phyloP scores from a whole-genome alignment of 495 filamentous ascomycete species.

The Podospora pseudoanserina region DNA sequence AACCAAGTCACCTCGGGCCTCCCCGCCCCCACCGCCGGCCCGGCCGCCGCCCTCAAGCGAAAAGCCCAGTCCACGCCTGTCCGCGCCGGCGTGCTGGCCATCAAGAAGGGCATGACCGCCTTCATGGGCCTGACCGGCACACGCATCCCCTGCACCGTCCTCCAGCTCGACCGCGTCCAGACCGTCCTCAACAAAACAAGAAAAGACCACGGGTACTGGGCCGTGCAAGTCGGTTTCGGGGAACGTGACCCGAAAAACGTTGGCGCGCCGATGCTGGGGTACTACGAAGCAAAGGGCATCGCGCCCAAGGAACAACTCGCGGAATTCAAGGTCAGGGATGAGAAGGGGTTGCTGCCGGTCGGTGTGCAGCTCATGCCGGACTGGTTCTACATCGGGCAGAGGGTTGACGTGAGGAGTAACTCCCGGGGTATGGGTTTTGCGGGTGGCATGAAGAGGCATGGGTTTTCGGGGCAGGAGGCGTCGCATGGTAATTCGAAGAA shows the following conservation, averaged over 20 bases:
- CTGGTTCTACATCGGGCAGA: constrained; percentile 89
- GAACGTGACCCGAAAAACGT: constrained; percentile 72
- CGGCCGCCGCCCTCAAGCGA: constrained; percentile 74
- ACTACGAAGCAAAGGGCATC: constrained; percentile 72
- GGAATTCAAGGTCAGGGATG: constrained; percentile 82
- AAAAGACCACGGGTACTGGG: constrained; percentile 79
- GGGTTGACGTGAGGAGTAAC: constrained; percentile 75
- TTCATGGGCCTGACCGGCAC: constrained; percentile 75
- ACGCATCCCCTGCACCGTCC: constrained; percentile 81
- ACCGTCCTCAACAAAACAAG: constrained; percentile 81
- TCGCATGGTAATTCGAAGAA: constrained; percentile 92
- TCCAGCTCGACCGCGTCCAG: constrained; percentile 90
- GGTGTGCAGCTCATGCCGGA: constrained; percentile 71
- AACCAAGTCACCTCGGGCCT: constrained; percentile 49
- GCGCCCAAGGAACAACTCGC: constrained; percentile 75
- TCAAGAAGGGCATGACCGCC: constrained; percentile 94
- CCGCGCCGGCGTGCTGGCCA: constrained; percentile 75
- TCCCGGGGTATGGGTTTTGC: constrained; percentile 86
- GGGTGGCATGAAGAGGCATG: constrained; percentile 95
- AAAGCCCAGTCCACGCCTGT: constrained; percentile 71
- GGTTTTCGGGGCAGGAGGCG: constrained; percentile 81
- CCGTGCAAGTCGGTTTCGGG: constrained; percentile 83
- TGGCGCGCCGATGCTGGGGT: constrained; percentile 74
- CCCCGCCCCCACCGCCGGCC: constrained; percentile 62
- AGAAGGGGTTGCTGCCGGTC: constrained; percentile 66